Conservation (phyloP, 805 yeast species). For the Scheffersomyces coipomensis region DNA sequence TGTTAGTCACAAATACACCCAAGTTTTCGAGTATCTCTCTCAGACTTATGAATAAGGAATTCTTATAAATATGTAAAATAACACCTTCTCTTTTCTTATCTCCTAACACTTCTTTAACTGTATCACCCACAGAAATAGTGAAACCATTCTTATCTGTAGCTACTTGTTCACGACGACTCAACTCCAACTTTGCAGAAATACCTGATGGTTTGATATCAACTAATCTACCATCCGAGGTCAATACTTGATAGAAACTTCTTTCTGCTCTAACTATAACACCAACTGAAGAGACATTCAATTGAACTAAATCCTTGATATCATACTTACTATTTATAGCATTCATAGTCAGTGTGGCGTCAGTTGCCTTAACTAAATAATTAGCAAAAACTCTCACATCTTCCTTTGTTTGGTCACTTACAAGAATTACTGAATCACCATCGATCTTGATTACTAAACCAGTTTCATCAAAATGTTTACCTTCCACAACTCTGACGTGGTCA, state of each 20-base stretch:
- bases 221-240: slow-evolving; percentile 79
- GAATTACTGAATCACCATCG: slow-evolving; percentile 80
- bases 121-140: slow-evolving; percentile 86
- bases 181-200: slow-evolving; percentile 74
- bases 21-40: slow-evolving; percentile 78
- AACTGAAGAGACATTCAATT: slow-evolving; percentile 78
- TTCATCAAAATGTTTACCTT: slow-evolving; percentile 89
- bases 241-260: slow-evolving; percentile 76
- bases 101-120: slow-evolving; percentile 71
- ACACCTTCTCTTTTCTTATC: slow-evolving; percentile 83
- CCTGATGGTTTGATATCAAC: slow-evolving; percentile 72
- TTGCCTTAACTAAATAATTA: slow-evolving; percentile 83
- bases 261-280: slow-evolving; percentile 92
- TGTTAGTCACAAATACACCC: slow-evolving; percentile 84
- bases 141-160: slow-evolving; percentile 86
- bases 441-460: slow-evolving; percentile 90
- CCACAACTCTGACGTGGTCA: slow-evolving; percentile 90
- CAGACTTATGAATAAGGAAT: slow-evolving; percentile 74
- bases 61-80: slow-evolving; percentile 82
- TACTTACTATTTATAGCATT: slow-evolving; percentile 74
- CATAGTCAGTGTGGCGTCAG: slow-evolving; percentile 64
- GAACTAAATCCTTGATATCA: slow-evolving; percentile 86
- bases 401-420: slow-evolving; percentile 84
- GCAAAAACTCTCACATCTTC: slow-evolving; percentile 92
- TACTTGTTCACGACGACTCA: slow-evolving; percentile 65